Base-by-base conservation (phyloP, 441 rosid species). In the Populus tomentosa region DNA sequence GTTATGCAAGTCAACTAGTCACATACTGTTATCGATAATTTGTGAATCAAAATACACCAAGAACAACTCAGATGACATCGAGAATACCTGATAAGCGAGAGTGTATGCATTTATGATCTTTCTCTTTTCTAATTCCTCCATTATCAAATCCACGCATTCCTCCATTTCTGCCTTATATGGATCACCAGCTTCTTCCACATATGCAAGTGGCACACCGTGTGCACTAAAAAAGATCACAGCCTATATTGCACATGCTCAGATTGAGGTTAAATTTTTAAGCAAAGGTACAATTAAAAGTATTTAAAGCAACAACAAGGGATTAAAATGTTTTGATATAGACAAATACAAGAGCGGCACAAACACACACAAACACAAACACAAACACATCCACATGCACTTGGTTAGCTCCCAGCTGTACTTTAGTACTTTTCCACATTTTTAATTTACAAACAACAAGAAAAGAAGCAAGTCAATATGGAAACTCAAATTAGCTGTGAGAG, bases 111-210 rank as follows among this genome's bases (percentile, higher is more conserved):
- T 95, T 63, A 81, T 85, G 28, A 92, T 86, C 62, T 85, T 90
- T 87, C 98, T 86, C 85, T 86, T 91, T 81, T 94, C 99, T 84
- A 95, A 79, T 83, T 95, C 99, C 81, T 94, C 99, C 86, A 95
- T 94, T 76, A 95, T 95, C 81, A 95, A 85, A 83, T 92, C 99
- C 77, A 95, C 94, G 66, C 99, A 95, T 83, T 95, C 98, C 81
- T 94, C 99, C 99, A 94, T 95, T 87, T 95, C 99, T 62, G 97
- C 98, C 89, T 94, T 94, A 89, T 95, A 95, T 23, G 99, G 99
- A 84, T 95, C 99, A 76, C 99, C 99, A 62, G 99, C 98, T 85
- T 94, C 97, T 87, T 95, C 97, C 71, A 95, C 99, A 78, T 95
- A 95, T 64, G 99, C 98, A 82, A 95, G 94, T 36, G 99, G 99